Conservation (phyloP, 768 basidiomycete species). For the Lactarius hatsudake region DNA sequence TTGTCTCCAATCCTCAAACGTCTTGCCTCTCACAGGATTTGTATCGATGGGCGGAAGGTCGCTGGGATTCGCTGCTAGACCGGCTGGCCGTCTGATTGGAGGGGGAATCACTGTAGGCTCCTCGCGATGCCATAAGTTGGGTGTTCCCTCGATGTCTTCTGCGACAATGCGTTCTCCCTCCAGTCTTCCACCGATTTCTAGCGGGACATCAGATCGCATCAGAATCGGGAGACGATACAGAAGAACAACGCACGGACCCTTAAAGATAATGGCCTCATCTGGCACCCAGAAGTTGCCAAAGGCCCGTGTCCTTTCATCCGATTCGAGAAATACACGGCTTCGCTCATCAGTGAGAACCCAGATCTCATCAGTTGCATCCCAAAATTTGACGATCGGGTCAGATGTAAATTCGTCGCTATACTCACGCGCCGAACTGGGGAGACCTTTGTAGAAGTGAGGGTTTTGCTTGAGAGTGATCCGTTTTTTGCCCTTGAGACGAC, state of each 20-base stretch:
- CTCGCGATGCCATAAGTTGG: conserved; percentile 1
- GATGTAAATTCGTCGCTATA: conserved; percentile 1
- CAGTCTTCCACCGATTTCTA: conserved; percentile 15
- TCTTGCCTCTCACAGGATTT: not conserved
- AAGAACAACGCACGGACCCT: conserved; percentile 2
- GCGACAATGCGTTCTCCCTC: conserved; percentile 16
- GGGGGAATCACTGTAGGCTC: not conserved
- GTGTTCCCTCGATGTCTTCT: not conserved
- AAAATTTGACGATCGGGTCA: not conserved
- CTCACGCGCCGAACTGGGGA: not conserved
- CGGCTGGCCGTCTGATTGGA: no score
- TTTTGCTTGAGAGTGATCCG: conserved; percentile 17
- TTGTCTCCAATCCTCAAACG: conserved; percentile 7
- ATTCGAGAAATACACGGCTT: conserved; percentile 16
- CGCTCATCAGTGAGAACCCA: conserved; percentile 12
- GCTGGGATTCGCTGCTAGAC: not conserved
- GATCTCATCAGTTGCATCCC: not conserved
- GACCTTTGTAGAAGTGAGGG: conserved; percentile 14
- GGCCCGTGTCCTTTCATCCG: not conserved
- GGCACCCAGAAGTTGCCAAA: conserved; percentile 19
- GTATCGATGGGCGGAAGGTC: not conserved
- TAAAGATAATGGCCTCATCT: conserved; percentile 11
- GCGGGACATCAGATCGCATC: not conserved
- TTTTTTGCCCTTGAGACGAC: not conserved
- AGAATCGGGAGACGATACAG: not conserved